phyloP scores from a whole-genome alignment of 2,329 filamentous ascomycete genomes.

The Cyphellophora europaea region DNA sequence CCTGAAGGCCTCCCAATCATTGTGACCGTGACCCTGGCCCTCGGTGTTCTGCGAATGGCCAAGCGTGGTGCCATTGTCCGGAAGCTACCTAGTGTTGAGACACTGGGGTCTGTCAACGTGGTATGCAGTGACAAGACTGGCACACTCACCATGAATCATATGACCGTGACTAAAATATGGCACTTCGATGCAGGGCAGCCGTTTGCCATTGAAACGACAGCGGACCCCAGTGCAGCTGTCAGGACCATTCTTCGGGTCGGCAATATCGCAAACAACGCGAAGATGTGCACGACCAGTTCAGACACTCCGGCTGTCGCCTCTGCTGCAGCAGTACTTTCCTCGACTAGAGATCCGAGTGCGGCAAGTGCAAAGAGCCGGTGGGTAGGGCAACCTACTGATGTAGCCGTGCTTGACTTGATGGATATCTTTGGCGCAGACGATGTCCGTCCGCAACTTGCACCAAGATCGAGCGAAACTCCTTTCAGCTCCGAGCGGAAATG shows the following conservation, averaged over 20 bases:
- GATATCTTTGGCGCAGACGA: slow-evolving; percentile 89
- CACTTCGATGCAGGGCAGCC: slow-evolving; percentile 63
- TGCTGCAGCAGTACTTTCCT: slow-evolving; percentile 74
- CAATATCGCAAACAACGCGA: slow-evolving; percentile 92
- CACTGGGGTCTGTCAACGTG: slow-evolving; percentile 97
- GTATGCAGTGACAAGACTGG: slow-evolving; percentile 98
- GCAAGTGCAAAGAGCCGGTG: slow-evolving; percentile 71
- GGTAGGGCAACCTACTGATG: slow-evolving; percentile 94
- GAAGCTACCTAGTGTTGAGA: slow-evolving; percentile 92
- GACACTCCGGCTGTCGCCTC: slow-evolving; percentile 60
- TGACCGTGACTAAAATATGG: slow-evolving; percentile 97
- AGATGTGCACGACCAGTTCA: slow-evolving; percentile 64
- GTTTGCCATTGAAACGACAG: slow-evolving; percentile 48
- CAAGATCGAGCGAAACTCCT: slow-evolving; percentile 73
- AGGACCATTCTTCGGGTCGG: slow-evolving; percentile 79
- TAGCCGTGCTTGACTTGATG: slow-evolving; percentile 88
- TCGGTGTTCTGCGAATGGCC: slow-evolving; percentile 95
- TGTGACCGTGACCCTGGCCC: slow-evolving; percentile 88
- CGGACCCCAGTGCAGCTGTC: slow-evolving; percentile 60
- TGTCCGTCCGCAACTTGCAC: slow-evolving; percentile 75
- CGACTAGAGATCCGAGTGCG: slow-evolving; percentile 56
- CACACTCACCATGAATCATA: slow-evolving; percentile 93
- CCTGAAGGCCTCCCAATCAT: slow-evolving; percentile 96
- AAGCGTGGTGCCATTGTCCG: slow-evolving; percentile 90
- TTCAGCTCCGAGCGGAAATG: slow-evolving; percentile 98